Evolutionary conservation across 1,139 yeast species (phyloP), one percentile per base, ranked within the genome.

Genomic region (Torulaspora globosa): DNA sequence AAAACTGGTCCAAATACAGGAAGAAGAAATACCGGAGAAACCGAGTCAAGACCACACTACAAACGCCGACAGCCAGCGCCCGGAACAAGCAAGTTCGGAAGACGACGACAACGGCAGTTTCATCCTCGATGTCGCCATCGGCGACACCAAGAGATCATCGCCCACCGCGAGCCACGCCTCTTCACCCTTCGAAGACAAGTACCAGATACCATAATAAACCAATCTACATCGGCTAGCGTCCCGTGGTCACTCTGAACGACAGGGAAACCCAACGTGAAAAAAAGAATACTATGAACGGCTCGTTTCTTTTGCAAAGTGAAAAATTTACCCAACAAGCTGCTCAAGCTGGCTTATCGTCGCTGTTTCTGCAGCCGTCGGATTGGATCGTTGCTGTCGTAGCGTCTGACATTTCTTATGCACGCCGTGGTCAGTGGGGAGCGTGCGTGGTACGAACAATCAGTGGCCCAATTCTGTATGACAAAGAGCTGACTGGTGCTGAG

Each of bases 1-100:
- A 1, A 70, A 76, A 51, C 69, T 84, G 52, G 83, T 84, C 23
- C 75, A 77, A 44, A 78, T 82, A 12, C 76, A 72, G 36, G 70
- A 74, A 48, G 76, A 76, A 47, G 75, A 70, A 28, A 11, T 30
- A 12, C 34, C 35, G 44, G 75, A 75, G 33, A 80, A 71, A 54
- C 78, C 26, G 9, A 11, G 29, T 12, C 41, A 33, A 15, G 19
- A 21, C n/a, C 58, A 51, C 5, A 10, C 29, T 11, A 26, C 29
- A 8, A 60, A 56, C 21, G 61, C 50, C 12, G 51, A 3, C 8
- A 21, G 9, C 23, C 23, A 21, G 23, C 23, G 8, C 7, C 2
- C 23, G 23, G 23, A 21, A 21, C 23, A 21, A 6, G 6, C 23
- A 21, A 18, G 19, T 5, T 5, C 5, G 5, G 49, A 44, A 21